Base-by-base conservation (phyloP, 2,329 filamentous ascomycete genomes). In the Pseudocercospora vitis region DNA sequence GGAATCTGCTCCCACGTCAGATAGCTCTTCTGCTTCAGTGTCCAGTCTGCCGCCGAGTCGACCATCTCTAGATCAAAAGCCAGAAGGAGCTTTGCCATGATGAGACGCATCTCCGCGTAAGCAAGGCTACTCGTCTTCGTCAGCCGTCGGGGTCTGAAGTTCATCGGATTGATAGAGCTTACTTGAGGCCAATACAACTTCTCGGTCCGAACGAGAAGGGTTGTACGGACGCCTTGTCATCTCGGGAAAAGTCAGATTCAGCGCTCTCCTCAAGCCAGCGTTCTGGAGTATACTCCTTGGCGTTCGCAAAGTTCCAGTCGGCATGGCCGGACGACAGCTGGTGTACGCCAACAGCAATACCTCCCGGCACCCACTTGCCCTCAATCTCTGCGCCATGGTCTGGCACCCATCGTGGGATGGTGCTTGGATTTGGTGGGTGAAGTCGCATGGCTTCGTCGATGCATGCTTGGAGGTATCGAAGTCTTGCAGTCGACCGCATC, bases 91-190 rank as follows among this genome's bases (percentile, higher is more conserved):
- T 31, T 49, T 4, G 48, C 55, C 37, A 57, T n/a, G 1, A 72
- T 62, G 1, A 76, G 48, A 4, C 66, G 65, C 56, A 72, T 67
- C 56, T 74, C 71, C 37, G 66, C 64, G 48, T 67, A 69, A 2
- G 71, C 72, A 12, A 74, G 63, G 60, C 64, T 55, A 35, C 14
- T 7, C 11, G 5, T 1, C 14, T 9, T 47, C 9, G 16, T 47
- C 44, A 47, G 44, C 18, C 12, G 6, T 9, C 8, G 8, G 24
- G 24, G 14, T 12, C n/a, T 7, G 11, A 21, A 5, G 4, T 21
- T 2, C 2, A 9, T 31, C 14, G 9, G 7, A 18, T 3, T 8
- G 35, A 16, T 6, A 45, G 5, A 48, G 3, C 26, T 48, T 31
- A 48, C 45, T 45, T 52, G 32, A 32, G 26, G 4, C 52, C 57